Conservation (phyloP, 371 early-diverging fungal genomes). For the Sporodiniella umbellata region DNA sequence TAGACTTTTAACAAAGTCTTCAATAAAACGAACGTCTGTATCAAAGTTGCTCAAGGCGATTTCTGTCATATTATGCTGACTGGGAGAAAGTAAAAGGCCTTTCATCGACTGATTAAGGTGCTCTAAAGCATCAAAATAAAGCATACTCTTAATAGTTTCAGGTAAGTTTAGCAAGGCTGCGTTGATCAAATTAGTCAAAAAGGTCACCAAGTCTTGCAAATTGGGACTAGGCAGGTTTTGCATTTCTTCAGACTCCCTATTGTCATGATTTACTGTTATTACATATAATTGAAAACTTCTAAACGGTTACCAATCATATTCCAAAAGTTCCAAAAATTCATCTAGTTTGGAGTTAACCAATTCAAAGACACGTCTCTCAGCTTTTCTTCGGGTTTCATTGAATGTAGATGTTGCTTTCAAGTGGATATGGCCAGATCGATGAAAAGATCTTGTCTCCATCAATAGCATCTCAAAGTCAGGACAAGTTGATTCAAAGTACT, state of each 20-base stretch:
- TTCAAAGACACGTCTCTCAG: constrained; percentile 81
- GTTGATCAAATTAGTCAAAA: constrained; percentile 65
- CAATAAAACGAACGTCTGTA: constrained; percentile 71
- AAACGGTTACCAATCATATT: constrained; percentile 73
- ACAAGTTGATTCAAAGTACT: constrained; percentile 75
- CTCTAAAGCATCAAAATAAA: constrained; percentile 76
- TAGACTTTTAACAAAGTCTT: constrained; percentile 64
- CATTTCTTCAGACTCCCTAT: constrained; percentile 35
- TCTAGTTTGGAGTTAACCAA: constrained; percentile 81
- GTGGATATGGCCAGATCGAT: constrained; percentile 55
- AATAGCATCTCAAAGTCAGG: constrained; percentile 77
- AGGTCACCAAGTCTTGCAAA: constrained; percentile 71
- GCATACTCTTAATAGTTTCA: constrained; percentile 58
- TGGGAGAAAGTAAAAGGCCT: constrained; percentile 54
- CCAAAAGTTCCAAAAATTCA: constrained; percentile 74
- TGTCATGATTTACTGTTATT: background rate
- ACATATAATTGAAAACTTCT: background rate
- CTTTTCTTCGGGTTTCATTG: constrained; percentile 63
- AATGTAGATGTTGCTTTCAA: constrained; percentile 74
- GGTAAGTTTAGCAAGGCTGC: constrained; percentile 74
- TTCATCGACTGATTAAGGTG: constrained; percentile 71
- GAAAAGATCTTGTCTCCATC: constrained; percentile 63
- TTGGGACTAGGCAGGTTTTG: constrained; percentile 60
- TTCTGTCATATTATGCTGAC: constrained; percentile 60
- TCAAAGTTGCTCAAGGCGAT: constrained; percentile 67